Percentiles rank a stretch among this genome's conserved stretches.
Evolutionary conservation across 768 basidiomycete species (phyloP).

Genomic region (Leucosporidium scottii): DNA sequence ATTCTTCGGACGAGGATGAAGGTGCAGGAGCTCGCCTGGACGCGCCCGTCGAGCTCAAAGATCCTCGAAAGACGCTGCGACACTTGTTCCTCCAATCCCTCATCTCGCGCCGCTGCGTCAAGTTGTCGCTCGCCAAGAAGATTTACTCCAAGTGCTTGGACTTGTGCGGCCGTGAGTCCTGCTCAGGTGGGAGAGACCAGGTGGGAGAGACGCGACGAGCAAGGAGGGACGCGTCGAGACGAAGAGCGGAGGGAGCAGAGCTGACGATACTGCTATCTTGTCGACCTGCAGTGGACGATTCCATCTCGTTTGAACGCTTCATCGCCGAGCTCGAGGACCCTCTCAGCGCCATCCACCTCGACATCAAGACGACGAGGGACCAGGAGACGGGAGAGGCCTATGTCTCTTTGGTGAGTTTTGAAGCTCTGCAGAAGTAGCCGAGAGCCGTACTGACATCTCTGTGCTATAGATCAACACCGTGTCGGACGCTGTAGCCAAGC

Average conservation of each 20-base stretch:
- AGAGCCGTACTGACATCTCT: background rate
- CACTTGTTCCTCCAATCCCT: slow-evolving; percentile 69
- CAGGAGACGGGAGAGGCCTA: slow-evolving; percentile 51
- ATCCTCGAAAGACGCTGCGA: slow-evolving; percentile 39
- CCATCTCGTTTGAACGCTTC: slow-evolving; percentile 57
- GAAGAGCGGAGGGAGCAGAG: background rate
- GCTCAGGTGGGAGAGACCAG: background rate
- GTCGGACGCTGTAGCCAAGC: slow-evolving; percentile 71
- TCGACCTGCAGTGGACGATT: slow-evolving; percentile 24
- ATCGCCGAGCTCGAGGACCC: slow-evolving; percentile 55
- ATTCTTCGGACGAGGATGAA: too few species aligned
- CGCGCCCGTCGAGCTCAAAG: background rate
- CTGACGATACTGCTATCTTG: background rate
- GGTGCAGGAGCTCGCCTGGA: too few species aligned
- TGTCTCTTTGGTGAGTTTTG: slow-evolving; percentile 58
- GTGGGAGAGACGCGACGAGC: background rate
- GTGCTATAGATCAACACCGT: slow-evolving; percentile 63
- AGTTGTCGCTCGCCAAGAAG: slow-evolving; percentile 57
- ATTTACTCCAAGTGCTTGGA: slow-evolving; percentile 64
- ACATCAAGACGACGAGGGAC: slow-evolving; percentile 59
- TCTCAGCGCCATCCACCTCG: slow-evolving; percentile 64
- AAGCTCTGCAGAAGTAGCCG: background rate
- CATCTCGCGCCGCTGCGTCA: slow-evolving; percentile 61
- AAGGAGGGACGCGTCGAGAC: background rate
- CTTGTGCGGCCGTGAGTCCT: slow-evolving; percentile 56